Evolutionary conservation across 352 stramenopile genomes (phyloP).

Genomic region (Pythium aristosporum): DNA sequence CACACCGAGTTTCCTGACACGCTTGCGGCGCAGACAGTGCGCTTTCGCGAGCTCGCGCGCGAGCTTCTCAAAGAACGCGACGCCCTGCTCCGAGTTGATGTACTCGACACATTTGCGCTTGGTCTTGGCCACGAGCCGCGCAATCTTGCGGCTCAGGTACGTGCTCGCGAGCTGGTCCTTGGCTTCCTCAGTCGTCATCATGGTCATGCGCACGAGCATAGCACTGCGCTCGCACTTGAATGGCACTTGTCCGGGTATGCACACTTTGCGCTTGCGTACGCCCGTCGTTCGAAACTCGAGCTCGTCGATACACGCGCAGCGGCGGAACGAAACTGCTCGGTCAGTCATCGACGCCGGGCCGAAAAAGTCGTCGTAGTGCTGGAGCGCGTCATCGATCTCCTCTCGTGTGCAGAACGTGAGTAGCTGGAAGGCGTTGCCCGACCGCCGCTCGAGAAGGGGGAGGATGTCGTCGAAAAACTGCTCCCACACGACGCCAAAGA

Average conservation of each 20-base stretch:
- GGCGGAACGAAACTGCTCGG: slow-evolving; percentile 32
- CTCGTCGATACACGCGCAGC: slow-evolving; percentile 51
- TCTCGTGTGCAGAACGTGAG: slow-evolving; percentile 33
- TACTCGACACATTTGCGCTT: slow-evolving; percentile 57
- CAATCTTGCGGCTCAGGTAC: slow-evolving; percentile 52
- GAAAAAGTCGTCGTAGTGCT: slow-evolving; percentile 64
- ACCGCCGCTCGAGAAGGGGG: slow-evolving; percentile 39
- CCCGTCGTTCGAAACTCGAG: slow-evolving; percentile 25
- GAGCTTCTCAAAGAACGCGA: slow-evolving; percentile 53
- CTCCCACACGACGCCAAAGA: slow-evolving; percentile 60
- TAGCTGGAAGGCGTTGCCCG: slow-evolving; percentile 19
- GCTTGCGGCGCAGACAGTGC: slow-evolving; percentile 34
- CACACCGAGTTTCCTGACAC: slow-evolving; percentile 40
- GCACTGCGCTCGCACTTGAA: slow-evolving; percentile 49
- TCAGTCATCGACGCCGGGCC: slow-evolving; percentile 33
- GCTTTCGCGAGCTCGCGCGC: slow-evolving; percentile 30
- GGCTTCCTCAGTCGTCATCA: slow-evolving; percentile 62
- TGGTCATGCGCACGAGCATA: slow-evolving; percentile 50
- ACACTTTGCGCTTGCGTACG: slow-evolving; percentile 41
- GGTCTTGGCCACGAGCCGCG: slow-evolving; percentile 48
- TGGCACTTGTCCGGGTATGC: slow-evolving; percentile 36
- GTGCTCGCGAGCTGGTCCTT: slow-evolving; percentile 62
- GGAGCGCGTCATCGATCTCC: slow-evolving; percentile 54
- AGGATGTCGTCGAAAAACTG: slow-evolving; percentile 48
- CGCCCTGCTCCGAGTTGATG: slow-evolving; percentile 53